Percentiles rank a stretch among this genome's conserved stretches.
phyloP scores from a whole-genome alignment of 768 basidiomycete species.

The Gloeostereum incarnatum region DNA sequence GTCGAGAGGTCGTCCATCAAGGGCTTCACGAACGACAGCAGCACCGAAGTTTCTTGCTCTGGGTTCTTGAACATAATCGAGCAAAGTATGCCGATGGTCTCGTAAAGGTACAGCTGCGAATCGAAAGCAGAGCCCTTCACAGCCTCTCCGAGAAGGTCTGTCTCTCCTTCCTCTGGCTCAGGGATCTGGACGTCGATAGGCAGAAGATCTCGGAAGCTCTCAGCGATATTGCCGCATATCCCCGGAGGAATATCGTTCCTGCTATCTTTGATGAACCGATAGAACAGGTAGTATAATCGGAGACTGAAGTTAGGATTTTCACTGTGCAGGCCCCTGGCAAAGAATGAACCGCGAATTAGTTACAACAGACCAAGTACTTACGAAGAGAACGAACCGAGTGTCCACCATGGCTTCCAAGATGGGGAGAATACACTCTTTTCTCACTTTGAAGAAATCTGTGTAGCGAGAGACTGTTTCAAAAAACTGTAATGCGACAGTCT shows the following conservation, averaged over 20 bases:
- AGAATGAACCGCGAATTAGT: constrained; percentile 4
- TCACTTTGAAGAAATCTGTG: constrained; percentile 92
- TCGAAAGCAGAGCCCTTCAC: constrained; percentile 73
- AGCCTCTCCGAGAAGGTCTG: constrained; percentile 71
- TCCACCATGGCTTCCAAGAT: constrained; percentile 87
- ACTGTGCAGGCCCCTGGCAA: constrained; percentile 88
- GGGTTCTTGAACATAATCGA: constrained; percentile 62
- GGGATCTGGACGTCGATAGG: constrained; percentile 69
- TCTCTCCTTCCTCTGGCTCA: constrained; percentile 63
- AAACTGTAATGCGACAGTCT: constrained; percentile 78
- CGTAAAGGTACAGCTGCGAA: constrained; percentile 91
- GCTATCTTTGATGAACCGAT: constrained; percentile 82
- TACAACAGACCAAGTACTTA: background rate
- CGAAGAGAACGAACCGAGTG: constrained; percentile 44
- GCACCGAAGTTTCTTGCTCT: constrained; percentile 56
- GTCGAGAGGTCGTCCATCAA: constrained; percentile 64
- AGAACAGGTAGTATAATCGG: constrained; percentile 86
- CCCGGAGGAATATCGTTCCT: constrained; percentile 68
- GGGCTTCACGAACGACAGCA: constrained; percentile 76
- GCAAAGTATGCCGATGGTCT: constrained; percentile 79
- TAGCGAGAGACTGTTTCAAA: constrained; percentile 93
- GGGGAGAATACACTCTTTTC: constrained; percentile 81
- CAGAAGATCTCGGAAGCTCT: constrained; percentile 70
- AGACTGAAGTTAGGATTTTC: constrained; percentile 57
- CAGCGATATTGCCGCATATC: constrained; percentile 62